phyloP scores from a whole-genome alignment of 2,329 filamentous ascomycete genomes.

The Trichoderma oligosporum region DNA sequence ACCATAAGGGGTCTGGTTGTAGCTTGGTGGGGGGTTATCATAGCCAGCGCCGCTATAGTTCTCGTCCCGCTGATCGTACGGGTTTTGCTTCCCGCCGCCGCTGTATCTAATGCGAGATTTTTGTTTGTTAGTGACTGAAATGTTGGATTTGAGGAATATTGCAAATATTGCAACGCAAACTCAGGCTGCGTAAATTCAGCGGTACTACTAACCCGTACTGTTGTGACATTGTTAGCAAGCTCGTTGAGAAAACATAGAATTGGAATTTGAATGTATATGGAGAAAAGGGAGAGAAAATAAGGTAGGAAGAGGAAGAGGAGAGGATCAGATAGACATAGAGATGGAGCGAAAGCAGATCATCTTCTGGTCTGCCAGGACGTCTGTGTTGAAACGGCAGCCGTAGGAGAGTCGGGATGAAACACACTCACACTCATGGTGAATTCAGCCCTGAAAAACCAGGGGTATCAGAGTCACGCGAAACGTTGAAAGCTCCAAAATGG shows the following conservation, averaged over 20 bases:
- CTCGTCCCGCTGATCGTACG: conserved; percentile 54
- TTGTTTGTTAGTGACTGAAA: conserved; percentile 32
- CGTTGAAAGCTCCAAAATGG: neutral
- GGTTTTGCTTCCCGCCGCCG: conserved; percentile 51
- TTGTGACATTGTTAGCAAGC: conserved; percentile 30
- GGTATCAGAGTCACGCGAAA: neutral
- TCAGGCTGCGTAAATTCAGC: neutral
- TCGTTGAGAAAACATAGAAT: conserved; percentile 8
- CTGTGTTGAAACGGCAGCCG: conserved; percentile 25
- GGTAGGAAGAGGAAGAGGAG: neutral
- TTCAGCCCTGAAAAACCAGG: conserved; percentile 1
- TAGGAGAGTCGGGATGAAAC: conserved; percentile 26
- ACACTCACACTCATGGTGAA: conserved; percentile 31
- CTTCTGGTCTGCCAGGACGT: conserved; percentile 1
- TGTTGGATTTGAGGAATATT: conserved; percentile 1
- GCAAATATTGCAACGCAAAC: too few relatives aligned
- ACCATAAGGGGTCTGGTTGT: conserved; percentile 25
- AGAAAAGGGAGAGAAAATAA: neutral
- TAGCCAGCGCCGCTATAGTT: conserved; percentile 27
- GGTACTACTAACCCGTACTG: conserved; percentile 54
- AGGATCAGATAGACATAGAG: neutral
- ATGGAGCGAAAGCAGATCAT: neutral
- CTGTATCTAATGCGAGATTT: conserved; percentile 48
- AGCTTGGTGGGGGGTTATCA: conserved; percentile 13
- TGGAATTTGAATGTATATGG: neutral